These are phyloP conservation scores for Linum lewisii DNA, from an alignment of 345 rosid species.

Conservation along the genomic window DNA sequence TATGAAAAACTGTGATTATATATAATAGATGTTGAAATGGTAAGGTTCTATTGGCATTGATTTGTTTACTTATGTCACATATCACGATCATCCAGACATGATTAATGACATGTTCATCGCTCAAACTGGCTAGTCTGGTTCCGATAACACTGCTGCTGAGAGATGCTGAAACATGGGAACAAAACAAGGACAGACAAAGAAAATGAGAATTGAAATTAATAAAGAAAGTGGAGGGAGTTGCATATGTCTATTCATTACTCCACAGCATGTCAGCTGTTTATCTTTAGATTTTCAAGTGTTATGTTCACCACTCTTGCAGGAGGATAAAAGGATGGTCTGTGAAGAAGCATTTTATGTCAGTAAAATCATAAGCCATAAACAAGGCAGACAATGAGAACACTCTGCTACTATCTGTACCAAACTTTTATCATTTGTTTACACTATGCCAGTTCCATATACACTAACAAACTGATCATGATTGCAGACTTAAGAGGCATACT, in stretches of 20 bases:
- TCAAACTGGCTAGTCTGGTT: no score
- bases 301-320: conserved; percentile 9
- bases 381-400: conserved; percentile 3
- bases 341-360: conserved; percentile 29
- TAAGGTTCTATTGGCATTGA: no score
- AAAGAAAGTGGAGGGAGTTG: neutral
- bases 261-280: conserved; percentile 25
- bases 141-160: neutral
- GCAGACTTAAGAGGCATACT: neutral
- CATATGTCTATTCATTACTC: conserved; percentile 18
- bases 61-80: no score
- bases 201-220: conserved; percentile 1
- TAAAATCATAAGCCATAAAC: conserved; percentile 31
- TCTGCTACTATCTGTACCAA: conserved; percentile 18
- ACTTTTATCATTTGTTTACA: conserved; percentile 12
- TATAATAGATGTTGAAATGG: no score
- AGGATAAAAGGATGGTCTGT: conserved; percentile 15
- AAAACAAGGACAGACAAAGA: neutral
- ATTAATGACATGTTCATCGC: no score
- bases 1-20: no score
- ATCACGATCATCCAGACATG: no score
- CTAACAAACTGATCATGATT: no score
- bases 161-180: neutral
- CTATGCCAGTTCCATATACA: no score
- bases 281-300: conserved; percentile 24